Evolutionary conservation across 106 monocot genomes (phyloP).

Genomic region (Dendrobium huoshanense): DNA sequence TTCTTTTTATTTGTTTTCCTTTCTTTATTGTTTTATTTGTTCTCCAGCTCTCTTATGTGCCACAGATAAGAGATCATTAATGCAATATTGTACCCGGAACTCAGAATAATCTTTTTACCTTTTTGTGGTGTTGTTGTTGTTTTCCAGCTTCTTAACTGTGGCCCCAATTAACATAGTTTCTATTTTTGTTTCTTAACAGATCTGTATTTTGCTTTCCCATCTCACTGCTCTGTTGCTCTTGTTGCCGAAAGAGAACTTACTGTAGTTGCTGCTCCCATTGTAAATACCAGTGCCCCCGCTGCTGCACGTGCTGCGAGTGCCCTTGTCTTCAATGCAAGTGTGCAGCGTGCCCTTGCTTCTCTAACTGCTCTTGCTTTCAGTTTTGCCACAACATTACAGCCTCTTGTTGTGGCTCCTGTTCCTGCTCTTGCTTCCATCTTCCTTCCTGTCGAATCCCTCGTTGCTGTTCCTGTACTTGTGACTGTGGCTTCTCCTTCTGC

Average conservation of each 20-base stretch:
- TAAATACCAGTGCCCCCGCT: neutral
- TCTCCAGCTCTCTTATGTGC: no score
- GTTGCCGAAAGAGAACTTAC: constrained; percentile 3
- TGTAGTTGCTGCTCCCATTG: constrained; percentile 18
- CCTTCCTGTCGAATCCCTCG: neutral
- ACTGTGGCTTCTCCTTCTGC: neutral
- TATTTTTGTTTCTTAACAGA: constrained; percentile 10
- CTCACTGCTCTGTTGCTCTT: constrained; percentile 30
- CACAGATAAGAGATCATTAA: no score
- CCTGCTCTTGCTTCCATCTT: neutral
- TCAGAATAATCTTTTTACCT: no score
- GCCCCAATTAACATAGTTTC: neutral
- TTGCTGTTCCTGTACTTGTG: neutral
- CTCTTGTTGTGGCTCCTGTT: neutral
- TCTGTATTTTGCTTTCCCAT: constrained; percentile 19
- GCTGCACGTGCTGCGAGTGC: neutral
- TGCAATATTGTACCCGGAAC: no score
- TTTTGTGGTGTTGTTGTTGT: no score
- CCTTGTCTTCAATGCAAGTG: constrained; percentile 4
- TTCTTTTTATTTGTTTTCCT: no score
- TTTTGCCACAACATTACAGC: neutral
- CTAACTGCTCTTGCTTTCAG: neutral
- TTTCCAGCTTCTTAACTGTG: neutral
- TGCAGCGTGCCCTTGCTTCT: neutral
- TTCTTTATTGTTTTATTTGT: no score